phyloP scores from a whole-genome alignment of 345 rosid genomes.

The Eutrema heterophyllum region DNA sequence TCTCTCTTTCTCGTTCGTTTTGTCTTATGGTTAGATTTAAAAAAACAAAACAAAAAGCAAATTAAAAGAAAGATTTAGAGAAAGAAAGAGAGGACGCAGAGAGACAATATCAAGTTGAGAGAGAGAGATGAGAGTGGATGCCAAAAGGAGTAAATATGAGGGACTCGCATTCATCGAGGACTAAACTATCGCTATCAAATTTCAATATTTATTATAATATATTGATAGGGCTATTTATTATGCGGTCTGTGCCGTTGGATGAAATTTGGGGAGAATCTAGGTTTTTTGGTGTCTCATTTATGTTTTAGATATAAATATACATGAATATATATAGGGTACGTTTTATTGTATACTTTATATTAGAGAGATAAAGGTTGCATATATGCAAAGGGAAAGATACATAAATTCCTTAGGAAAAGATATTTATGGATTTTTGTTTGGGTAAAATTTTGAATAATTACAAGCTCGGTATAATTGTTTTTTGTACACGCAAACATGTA shows the following conservation, averaged over 20 bases:
- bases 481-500: constrained; percentile 19
- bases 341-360: neutral
- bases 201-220: constrained; percentile 11
- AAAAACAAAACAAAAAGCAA: neutral
- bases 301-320: constrained; percentile 3
- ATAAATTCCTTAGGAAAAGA: constrained; percentile 10
- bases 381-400: constrained; percentile 19
- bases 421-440: constrained; percentile 9
- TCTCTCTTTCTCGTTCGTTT: constrained; percentile 15
- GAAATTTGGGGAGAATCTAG: constrained; percentile 29
- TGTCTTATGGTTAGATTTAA: neutral
- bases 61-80: constrained; percentile 6
- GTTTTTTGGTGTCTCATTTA: constrained; percentile 21
- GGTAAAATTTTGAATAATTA: constrained; percentile 5
- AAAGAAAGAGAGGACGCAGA: constrained; percentile 9
- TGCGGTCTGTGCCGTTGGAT: constrained; percentile 33
- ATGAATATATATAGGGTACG: neutral
- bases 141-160: constrained; percentile 42
- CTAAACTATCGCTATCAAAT: constrained; percentile 65
- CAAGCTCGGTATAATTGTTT: constrained; percentile 17
- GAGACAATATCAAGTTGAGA: constrained; percentile 19
- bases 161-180: constrained; percentile 43
- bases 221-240: constrained; percentile 26
- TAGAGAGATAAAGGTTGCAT: constrained; percentile 15
- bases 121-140: neutral